Base-by-base conservation (phyloP, 345 rosid genomes). In the Syzygium jambos region DNA sequence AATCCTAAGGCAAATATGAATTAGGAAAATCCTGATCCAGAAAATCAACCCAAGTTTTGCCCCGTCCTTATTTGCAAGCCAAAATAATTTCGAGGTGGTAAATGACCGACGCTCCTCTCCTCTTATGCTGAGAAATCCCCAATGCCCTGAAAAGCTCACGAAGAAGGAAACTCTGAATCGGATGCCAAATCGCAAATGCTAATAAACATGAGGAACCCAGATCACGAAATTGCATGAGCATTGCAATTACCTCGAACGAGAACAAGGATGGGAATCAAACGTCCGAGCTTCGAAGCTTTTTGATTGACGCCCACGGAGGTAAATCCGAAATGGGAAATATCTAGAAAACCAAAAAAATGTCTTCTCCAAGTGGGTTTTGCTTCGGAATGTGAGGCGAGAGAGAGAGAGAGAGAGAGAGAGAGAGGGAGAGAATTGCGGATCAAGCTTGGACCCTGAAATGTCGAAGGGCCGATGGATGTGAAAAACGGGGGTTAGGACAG, bases 371-470 rank as follows among this genome's bases (percentile, higher is more conserved):
- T 43, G 51, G 65, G 86, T 14, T 63, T 11, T 30, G 52, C 52
- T 27, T 21, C 19, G 38, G n/a, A 63, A 51, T 84, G 82, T 52
- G 52, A 52, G 82, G 73, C 59, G 41, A 59, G 55, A 29, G 46
- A 49, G 85, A 0, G 3, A 68, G 7, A 34, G 23, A 34, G 25
- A 17, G 46, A 1, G 78, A 30, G 77, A 84, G 52, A 61, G 94
- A 82, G 52, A 86, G 83, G 14, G 83, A 88, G 88, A 46, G 87
- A 82, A 56, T 80, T 86, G 25, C 88, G 90, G 86, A 73, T 86
- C 78, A 84, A 88, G 83, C 30, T 30, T 34, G 22, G 84, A 52
- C 12, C 59, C 38, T 15, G 51, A 88, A 87, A 85, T 65, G 84
- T 89, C 85, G 77, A 85, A 49, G 46, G 63, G 34, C 90, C 89